phyloP scores from a whole-genome alignment of 129 eudicot species.

The Smallanthus sonchifolius region DNA sequence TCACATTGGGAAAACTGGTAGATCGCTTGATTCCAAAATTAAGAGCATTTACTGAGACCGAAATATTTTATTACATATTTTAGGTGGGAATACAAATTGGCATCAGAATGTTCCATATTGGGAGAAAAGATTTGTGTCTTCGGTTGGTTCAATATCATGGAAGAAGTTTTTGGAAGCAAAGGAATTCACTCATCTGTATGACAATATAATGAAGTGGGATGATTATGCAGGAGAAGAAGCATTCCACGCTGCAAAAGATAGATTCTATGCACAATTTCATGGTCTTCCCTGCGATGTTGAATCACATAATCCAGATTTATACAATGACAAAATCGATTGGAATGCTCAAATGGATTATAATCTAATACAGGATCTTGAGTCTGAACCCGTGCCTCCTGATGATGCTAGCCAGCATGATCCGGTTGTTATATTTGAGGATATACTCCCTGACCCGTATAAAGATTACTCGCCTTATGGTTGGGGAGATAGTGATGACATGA shows the following conservation, averaged over 20 bases:
- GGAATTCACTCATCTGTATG: constrained; percentile 45
- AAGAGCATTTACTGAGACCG: not conserved
- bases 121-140: constrained; percentile 72
- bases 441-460: constrained; percentile 29
- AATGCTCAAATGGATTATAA: constrained; percentile 38
- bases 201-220: constrained; percentile 56
- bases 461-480: constrained; percentile 46
- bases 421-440: constrained; percentile 49
- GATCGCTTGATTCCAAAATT: not conserved
- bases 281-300: constrained; percentile 56
- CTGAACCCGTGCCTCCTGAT: constrained; percentile 11
- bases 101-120: constrained; percentile 49
- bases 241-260: constrained; percentile 51
- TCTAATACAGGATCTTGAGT: constrained; percentile 42
- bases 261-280: constrained; percentile 48
- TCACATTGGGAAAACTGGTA: not conserved
- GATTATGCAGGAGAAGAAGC: constrained; percentile 80
- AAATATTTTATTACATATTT: not conserved
- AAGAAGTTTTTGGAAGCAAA: constrained; percentile 48
- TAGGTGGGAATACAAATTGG: constrained; percentile 39
- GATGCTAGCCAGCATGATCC: constrained; percentile 21
- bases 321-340: constrained; percentile 74
- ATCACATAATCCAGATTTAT: constrained; percentile 70
- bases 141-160: constrained; percentile 65
- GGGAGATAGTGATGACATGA: constrained; percentile 46